A percentile compares a stretch with the other conserved stretches of the same genome.
phyloP scores from a whole-genome alignment of 2,329 filamentous ascomycete genomes.

The Aspergillus viridinutans region DNA sequence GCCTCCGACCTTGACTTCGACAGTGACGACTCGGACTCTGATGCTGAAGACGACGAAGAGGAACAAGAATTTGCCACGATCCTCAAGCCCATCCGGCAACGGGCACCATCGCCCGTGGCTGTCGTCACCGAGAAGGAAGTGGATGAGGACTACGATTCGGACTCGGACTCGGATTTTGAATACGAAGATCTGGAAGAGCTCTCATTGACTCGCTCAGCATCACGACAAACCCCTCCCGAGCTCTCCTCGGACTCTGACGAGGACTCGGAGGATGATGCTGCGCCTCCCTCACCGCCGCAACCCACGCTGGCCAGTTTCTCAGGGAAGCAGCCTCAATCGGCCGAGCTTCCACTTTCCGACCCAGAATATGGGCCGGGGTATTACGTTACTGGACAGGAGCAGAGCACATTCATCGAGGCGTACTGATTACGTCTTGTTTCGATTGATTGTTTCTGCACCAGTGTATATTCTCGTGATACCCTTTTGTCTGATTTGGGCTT shows the following conservation, averaged over 20 bases:
- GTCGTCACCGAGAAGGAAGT: conserved; percentile 28
- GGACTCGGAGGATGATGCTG: conserved; percentile 64
- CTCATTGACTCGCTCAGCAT: conserved; percentile 64
- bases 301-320: conserved; percentile 57
- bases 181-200: conserved; percentile 60
- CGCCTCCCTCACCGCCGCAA: conserved; percentile 66
- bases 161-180: conserved; percentile 55
- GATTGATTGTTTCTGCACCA: background rate
- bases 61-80: conserved; percentile 35
- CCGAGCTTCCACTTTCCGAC: conserved; percentile 34
- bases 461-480: background rate
- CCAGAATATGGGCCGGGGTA: conserved; percentile 46
- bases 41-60: conserved; percentile 27
- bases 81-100: conserved; percentile 22
- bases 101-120: conserved; percentile 29
- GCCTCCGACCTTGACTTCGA: conserved; percentile 54
- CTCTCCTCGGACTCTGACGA: conserved; percentile 64
- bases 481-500: background rate
- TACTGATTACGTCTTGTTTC: conserved; percentile 33
- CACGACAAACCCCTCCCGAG: conserved; percentile 65
- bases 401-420: conserved; percentile 46
- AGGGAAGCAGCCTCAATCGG: conserved; percentile 50
- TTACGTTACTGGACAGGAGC: conserved; percentile 43
- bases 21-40: conserved; percentile 52
- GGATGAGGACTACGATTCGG: conserved; percentile 29